A percentile compares a stretch with the other conserved stretches of the same genome.
Evolutionary conservation across 495 filamentous ascomycete species (phyloP).

Genomic region (Penicillium manginii): DNA sequence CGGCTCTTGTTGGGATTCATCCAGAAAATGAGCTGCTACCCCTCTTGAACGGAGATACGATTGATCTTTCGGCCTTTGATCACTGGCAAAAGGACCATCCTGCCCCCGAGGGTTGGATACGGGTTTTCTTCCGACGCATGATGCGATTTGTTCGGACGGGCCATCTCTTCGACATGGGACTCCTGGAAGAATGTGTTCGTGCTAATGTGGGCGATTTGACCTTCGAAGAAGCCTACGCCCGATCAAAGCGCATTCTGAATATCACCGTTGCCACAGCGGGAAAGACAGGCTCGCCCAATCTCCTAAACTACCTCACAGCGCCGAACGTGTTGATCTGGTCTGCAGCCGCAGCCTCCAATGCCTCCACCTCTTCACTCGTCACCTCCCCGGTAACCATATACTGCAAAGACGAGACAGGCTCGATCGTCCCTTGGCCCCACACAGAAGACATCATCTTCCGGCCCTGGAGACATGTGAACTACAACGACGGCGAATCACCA

Average conservation of each 20-base stretch:
- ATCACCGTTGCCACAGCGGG: constrained; percentile 83
- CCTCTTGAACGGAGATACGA: constrained; percentile 76
- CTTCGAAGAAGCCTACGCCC: constrained; percentile 89
- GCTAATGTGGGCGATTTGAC: constrained; percentile 88
- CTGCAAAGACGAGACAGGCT: constrained; percentile 80
- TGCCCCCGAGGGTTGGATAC: constrained; percentile 46
- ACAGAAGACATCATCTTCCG: constrained; percentile 68
- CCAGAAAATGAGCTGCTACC: constrained; percentile 81
- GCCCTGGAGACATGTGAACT: constrained; percentile 68
- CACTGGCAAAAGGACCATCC: constrained; percentile 25
- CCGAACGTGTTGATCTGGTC: constrained; percentile 97
- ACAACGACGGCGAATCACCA: constrained; percentile 78
- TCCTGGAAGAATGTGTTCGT: constrained; percentile 83
- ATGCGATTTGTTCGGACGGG: constrained; percentile 71
- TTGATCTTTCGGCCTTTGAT: constrained; percentile 82
- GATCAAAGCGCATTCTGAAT: constrained; percentile 86
- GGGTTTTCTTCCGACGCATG: constrained; percentile 63
- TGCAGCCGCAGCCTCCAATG: constrained; percentile 90
- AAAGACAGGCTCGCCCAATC: constrained; percentile 75
- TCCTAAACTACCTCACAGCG: constrained; percentile 92
- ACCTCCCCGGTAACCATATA: constrained; percentile 72
- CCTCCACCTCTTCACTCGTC: constrained; percentile 62
- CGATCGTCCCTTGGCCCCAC: constrained; percentile 78
- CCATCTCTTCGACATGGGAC: constrained; percentile 79
- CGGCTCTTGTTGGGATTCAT: constrained; percentile 86